phyloP scores from a whole-genome alignment of 2,329 filamentous ascomycete species.

The Exophiala calicioides region DNA sequence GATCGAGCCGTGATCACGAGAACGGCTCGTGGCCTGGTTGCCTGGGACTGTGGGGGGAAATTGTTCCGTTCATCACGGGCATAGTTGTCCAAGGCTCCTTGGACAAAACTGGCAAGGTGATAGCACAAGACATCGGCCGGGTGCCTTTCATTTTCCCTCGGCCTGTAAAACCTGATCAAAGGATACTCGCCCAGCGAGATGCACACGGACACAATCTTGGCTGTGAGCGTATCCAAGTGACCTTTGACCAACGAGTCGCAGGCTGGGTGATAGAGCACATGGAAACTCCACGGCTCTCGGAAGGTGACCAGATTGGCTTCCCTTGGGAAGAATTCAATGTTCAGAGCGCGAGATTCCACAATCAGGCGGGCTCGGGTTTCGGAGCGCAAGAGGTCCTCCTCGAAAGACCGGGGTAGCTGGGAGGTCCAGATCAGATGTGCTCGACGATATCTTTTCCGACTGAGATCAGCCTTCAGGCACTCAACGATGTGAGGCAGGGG shows the following conservation, averaged over 20 bases:
- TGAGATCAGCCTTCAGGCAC: slow-evolving; percentile 89
- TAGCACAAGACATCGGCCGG: slow-evolving; percentile 85
- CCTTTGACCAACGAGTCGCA: slow-evolving; percentile 81
- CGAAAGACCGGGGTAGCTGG: slow-evolving; percentile 66
- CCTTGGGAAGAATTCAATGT: slow-evolving; percentile 84
- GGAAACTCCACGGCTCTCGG: slow-evolving; percentile 93
- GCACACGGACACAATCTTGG: slow-evolving; percentile 88
- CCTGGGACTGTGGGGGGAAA: slow-evolving; percentile 74
- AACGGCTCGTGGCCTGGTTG: slow-evolving; percentile 73
- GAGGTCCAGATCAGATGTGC: slow-evolving; percentile 84
- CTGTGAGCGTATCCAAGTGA: slow-evolving; percentile 81
- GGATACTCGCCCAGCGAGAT: slow-evolving; percentile 93
- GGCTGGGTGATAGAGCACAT: slow-evolving; percentile 82
- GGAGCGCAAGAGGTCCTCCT: slow-evolving; percentile 73
- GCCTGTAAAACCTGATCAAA: slow-evolving; percentile 86
- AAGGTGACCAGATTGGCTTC: slow-evolving; percentile 93
- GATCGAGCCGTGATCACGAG: slow-evolving; percentile 87
- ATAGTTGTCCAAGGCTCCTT: slow-evolving; percentile 87
- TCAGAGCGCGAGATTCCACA: slow-evolving; percentile 76
- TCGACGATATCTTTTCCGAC: slow-evolving; percentile 76
- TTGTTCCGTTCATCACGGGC: slow-evolving; percentile 73
- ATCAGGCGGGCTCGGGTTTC: slow-evolving; percentile 68
- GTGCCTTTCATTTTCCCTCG: slow-evolving; percentile 67
- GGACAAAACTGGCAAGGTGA: slow-evolving; percentile 86
- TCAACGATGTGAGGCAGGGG: slow-evolving; percentile 87